Percentiles rank a stretch among this genome's conserved stretches.
phyloP scores from a whole-genome alignment of 2,329 filamentous ascomycete genomes.

The Diaporthe amygdali region DNA sequence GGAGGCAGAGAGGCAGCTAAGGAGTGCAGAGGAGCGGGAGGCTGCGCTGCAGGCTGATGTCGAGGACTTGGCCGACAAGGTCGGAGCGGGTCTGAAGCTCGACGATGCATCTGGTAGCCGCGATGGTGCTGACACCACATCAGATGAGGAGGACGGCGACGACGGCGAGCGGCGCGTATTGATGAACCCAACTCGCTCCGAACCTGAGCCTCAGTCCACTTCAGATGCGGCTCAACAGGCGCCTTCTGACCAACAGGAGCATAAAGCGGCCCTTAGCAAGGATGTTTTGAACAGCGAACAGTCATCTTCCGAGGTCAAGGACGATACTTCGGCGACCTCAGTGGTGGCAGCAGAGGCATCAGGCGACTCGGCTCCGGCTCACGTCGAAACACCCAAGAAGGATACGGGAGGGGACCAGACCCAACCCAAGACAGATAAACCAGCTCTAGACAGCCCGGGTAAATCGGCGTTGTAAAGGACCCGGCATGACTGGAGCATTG shows the following conservation, averaged over 20 bases:
- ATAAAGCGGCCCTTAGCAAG: background rate
- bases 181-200: constrained; percentile 2
- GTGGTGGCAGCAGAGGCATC: background rate
- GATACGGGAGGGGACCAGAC: background rate
- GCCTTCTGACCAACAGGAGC: background rate
- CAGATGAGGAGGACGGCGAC: background rate
- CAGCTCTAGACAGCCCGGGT: background rate
- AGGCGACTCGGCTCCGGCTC: background rate
- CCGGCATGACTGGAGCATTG: background rate
- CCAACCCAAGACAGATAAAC: background rate
- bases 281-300: background rate
- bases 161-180: too few species aligned
- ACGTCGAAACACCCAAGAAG: background rate
- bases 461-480: constrained; percentile 6
- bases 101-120: constrained; percentile 9
- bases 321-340: background rate
- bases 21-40: constrained; percentile 36
- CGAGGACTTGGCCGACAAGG: constrained; percentile 36
- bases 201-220: background rate
- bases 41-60: constrained; percentile 50
- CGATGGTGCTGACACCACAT: background rate
- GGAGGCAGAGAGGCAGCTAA: constrained; percentile 56
- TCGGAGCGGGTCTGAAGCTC: constrained; percentile 35
- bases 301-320: background rate
- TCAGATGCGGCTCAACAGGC: background rate